Evolutionary conservation across 768 basidiomycete species (phyloP).

Genomic region (Termitomyces sp.): DNA sequence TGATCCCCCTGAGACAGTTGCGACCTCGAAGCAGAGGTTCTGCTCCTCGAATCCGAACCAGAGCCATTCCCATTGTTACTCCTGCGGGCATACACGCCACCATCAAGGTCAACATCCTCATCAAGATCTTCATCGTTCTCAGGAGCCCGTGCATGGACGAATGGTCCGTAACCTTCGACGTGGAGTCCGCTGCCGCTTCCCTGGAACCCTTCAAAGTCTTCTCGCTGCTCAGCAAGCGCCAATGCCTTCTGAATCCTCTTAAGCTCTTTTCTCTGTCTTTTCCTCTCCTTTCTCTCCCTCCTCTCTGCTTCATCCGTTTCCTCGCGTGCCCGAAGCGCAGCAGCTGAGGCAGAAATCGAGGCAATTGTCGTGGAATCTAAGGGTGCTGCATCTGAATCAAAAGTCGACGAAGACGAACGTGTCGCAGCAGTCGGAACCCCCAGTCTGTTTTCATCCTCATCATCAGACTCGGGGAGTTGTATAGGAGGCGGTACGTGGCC

Average conservation of each 20-base stretch:
- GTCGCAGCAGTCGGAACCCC: slow-evolving; percentile 8
- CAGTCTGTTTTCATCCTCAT: slow-evolving; percentile 22
- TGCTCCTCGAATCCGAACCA: slow-evolving; percentile 57
- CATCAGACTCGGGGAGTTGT: slow-evolving; percentile 54
- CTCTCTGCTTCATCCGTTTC: slow-evolving; percentile 32
- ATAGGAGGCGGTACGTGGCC: slow-evolving; percentile 45
- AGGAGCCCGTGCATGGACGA: slow-evolving; percentile 1
- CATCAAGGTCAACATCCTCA: slow-evolving; percentile 55
- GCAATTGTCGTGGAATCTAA: slow-evolving; percentile 55
- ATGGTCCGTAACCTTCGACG: slow-evolving; percentile 15
- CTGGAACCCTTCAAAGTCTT: slow-evolving; percentile 63
- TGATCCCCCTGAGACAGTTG: slow-evolving; percentile 10
- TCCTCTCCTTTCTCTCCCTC: slow-evolving; percentile 44
- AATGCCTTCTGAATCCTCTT: slow-evolving; percentile 31
- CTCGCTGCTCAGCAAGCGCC: slow-evolving; percentile 26
- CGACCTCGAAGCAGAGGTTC: slow-evolving; percentile 45
- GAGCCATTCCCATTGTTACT: slow-evolving; percentile 23
- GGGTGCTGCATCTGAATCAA: slow-evolving; percentile 69
- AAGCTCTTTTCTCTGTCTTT: slow-evolving; percentile 11
- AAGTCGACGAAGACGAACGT: slow-evolving; percentile 29
- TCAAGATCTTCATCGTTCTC: slow-evolving; percentile 34
- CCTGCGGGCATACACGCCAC: slow-evolving; percentile 42
- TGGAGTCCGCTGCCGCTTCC: slow-evolving; percentile 25
- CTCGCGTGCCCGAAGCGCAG: slow-evolving; percentile 27
- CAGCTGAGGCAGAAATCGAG: slow-evolving; percentile 39